phyloP scores from a whole-genome alignment of 345 rosid genomes.

The Melastoma malabathricum region DNA sequence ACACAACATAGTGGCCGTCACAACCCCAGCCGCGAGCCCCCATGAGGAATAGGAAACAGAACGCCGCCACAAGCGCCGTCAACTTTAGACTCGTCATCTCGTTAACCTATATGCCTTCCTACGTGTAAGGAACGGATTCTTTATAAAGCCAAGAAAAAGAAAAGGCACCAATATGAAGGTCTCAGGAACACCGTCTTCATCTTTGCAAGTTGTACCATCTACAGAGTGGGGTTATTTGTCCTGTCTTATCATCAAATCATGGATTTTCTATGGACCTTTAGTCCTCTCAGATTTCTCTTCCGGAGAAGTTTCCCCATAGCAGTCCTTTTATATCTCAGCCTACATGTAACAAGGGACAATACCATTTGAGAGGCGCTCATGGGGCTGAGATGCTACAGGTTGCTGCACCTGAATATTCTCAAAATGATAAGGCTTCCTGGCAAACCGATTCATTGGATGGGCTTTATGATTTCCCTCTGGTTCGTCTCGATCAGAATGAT shows the following conservation, averaged over 20 bases:
- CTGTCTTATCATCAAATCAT: constrained; percentile 54
- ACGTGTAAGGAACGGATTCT: too few relatives aligned
- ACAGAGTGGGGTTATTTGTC: constrained; percentile 56
- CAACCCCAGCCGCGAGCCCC: constrained; percentile 40
- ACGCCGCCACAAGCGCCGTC: constrained; percentile 5
- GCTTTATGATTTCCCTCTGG: constrained; percentile 39
- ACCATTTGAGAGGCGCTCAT: constrained; percentile 19
- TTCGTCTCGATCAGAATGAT: constrained; percentile 26
- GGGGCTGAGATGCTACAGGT: constrained; percentile 20
- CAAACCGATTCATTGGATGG: constrained; percentile 32
- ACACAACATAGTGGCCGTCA: constrained; percentile 53
- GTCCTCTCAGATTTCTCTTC: constrained; percentile 37
- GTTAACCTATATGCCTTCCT: too few relatives aligned
- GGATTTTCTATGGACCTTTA: constrained; percentile 62
- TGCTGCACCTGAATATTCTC: constrained; percentile 16
- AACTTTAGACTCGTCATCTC: constrained; percentile 7
- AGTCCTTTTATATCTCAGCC: constrained; percentile 36
- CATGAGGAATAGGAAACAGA: constrained; percentile 13
- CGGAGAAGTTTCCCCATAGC: constrained; percentile 34
- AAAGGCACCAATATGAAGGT: constrained; percentile 26
- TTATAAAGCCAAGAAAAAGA: too few relatives aligned
- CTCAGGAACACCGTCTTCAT: constrained; percentile 38
- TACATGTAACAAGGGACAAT: constrained; percentile 15
- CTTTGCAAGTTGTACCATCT: constrained; percentile 36
- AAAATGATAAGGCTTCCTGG: constrained; percentile 51